These are phyloP conservation scores for Calonectria multiphialidica DNA, from an alignment of 2,329 filamentous ascomycete genomes.

Conservation along the genomic window DNA sequence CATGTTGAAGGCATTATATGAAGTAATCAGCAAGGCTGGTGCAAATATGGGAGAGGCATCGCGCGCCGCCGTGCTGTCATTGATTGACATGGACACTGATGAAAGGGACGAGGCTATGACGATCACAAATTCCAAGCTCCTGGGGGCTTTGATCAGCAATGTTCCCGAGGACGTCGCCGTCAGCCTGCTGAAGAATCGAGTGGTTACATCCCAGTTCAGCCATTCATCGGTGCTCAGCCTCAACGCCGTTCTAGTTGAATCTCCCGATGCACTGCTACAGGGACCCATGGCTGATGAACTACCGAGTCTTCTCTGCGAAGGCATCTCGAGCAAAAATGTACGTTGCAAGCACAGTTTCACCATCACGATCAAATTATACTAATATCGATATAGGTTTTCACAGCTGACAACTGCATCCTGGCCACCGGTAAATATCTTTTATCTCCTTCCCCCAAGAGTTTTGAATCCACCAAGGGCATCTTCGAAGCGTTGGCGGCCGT, in stretches of 20 bases:
- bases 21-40: constrained; percentile 95
- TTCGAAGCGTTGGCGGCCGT: constrained; percentile 82
- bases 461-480: constrained; percentile 82
- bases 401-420: constrained; percentile 89
- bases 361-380: constrained; percentile 1
- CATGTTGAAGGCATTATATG: constrained; percentile 97
- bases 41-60: constrained; percentile 95
- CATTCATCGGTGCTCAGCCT: constrained; percentile 86
- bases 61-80: constrained; percentile 82
- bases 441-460: constrained; percentile 74
- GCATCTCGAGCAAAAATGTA: constrained; percentile 82
- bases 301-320: constrained; percentile 81
- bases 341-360: constrained; percentile 50
- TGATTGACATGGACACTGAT: constrained; percentile 89
- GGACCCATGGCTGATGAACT: constrained; percentile 78
- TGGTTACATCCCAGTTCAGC: constrained; percentile 81
- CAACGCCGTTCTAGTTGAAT: constrained; percentile 89
- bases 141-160: constrained; percentile 91
- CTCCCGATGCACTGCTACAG: constrained; percentile 76
- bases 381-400: constrained; percentile 70
- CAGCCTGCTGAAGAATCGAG: constrained; percentile 73
- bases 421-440: constrained; percentile 93
- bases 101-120: constrained; percentile 83
- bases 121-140: constrained; percentile 89
- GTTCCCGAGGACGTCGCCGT: constrained; percentile 79